Percentiles rank a stretch among this genome's conserved stretches.
These are phyloP conservation scores for Ilex asprella DNA, from an alignment of 257 asterid genomes.

Conservation along the genomic window DNA sequence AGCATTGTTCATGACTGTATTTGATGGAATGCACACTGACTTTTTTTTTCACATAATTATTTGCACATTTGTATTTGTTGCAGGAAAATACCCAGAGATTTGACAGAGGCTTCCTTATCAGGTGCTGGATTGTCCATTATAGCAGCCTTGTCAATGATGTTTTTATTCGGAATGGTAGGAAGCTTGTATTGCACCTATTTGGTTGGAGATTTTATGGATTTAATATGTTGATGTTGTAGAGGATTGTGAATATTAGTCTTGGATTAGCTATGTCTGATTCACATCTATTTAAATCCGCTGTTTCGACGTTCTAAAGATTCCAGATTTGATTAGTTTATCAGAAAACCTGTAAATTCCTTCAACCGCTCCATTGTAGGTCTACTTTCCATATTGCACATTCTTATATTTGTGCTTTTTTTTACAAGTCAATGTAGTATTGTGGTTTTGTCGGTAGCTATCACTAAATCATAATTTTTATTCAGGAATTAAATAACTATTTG, in stretches of 20 bases:
- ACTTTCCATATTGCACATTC: not conserved
- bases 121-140: conserved; percentile 92
- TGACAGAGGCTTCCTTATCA: conserved; percentile 86
- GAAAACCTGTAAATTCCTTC: too few species aligned
- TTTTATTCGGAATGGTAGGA: conserved; percentile 92
- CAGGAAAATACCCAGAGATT: conserved; percentile 89
- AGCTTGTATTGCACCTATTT: conserved; percentile 15
- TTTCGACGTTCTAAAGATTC: too few species aligned
- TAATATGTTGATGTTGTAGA: conserved; percentile 1
- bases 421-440: not conserved
- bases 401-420: not conserved
- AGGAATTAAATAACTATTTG: conserved; percentile 78
- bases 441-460: not conserved
- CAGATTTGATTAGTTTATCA: too few species aligned
- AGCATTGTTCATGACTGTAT: too few species aligned
- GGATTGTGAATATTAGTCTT: not conserved
- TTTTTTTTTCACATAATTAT: too few species aligned
- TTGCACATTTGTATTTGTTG: conserved; percentile 5
- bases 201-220: conserved; percentile 2
- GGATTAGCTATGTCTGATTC: too few species aligned
- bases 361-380: not conserved
- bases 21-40: too few species aligned
- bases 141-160: conserved; percentile 74
- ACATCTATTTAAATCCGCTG: too few species aligned
- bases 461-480: conserved; percentile 3